Evolutionary conservation across 2,329 filamentous ascomycete species (phyloP).

Genomic region (Hypoxylon sp.): DNA sequence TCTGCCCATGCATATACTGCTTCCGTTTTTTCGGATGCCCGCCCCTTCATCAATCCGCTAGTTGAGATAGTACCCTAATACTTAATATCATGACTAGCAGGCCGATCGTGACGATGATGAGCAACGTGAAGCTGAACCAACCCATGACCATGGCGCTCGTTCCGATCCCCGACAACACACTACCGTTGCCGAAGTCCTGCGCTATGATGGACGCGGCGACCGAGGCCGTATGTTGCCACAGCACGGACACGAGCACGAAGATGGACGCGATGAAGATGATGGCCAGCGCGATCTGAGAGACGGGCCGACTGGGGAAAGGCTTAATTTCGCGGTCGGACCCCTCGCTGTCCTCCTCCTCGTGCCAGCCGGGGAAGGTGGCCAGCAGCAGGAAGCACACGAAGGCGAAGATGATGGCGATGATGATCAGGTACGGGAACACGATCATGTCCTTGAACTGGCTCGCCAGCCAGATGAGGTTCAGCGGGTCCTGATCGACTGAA

Average conservation of each 20-base stretch:
- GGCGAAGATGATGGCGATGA: constrained; percentile 97
- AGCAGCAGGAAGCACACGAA: constrained; percentile 96
- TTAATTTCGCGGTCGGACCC: constrained; percentile 93
- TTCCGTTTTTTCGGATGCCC: background rate
- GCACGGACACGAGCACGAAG: constrained; percentile 79
- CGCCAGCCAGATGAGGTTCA: constrained; percentile 97
- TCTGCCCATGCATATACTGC: background rate
- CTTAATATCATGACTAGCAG: constrained; percentile 97
- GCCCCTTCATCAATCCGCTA: constrained; percentile 58
- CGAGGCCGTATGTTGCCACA: constrained; percentile 96
- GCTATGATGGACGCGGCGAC: constrained; percentile 95
- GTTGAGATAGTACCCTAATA: constrained; percentile 81
- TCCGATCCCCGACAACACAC: constrained; percentile 54
- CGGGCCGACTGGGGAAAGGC: constrained; percentile 91
- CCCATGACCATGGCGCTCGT: constrained; percentile 96
- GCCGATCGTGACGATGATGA: constrained; percentile 96
- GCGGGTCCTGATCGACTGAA: constrained; percentile 89
- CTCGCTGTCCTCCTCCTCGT: constrained; percentile 85
- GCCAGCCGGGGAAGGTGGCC: constrained; percentile 97
- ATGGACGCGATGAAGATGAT: constrained; percentile 87
- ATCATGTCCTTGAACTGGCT: constrained; percentile 98
- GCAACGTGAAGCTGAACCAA: constrained; percentile 94
- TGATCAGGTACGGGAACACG: constrained; percentile 97
- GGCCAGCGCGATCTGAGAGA: constrained; percentile 92
- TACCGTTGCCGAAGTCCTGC: constrained; percentile 57